Percentiles rank a stretch among this genome's conserved stretches.
phyloP scores from a whole-genome alignment of 169 alveolate species.

The Cryptosporidium canis region DNA sequence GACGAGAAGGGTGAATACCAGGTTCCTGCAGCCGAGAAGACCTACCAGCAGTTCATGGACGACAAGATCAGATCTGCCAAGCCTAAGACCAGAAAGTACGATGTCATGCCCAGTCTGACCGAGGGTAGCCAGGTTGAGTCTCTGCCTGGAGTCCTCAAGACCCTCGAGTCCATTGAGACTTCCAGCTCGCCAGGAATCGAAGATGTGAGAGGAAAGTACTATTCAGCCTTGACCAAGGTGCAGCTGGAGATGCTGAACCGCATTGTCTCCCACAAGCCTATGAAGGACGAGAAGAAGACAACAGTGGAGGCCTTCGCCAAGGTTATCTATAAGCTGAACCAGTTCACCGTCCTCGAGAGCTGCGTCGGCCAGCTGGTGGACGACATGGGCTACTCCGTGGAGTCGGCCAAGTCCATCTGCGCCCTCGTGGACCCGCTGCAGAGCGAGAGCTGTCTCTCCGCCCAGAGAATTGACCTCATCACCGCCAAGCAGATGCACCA shows the following conservation, averaged over 20 bases:
- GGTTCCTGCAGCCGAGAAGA: conserved; percentile 46
- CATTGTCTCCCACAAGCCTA: conserved; percentile 58
- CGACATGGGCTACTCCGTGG: conserved; percentile 30
- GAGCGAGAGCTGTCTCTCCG: conserved; percentile 62
- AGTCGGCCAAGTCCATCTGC: conserved; percentile 59
- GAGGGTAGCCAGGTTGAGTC: conserved; percentile 70
- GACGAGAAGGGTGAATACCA: conserved; percentile 60
- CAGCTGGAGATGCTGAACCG: conserved; percentile 38
- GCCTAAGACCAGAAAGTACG: conserved; percentile 42
- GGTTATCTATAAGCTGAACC: conserved; percentile 51
- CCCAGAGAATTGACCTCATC: conserved; percentile 56
- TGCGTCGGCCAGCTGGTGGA: conserved; percentile 62
- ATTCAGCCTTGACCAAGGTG: conserved; percentile 25
- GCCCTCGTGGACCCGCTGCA: conserved; percentile 63
- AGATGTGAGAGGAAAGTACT: conserved; percentile 56
- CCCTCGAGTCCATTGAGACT: conserved; percentile 42
- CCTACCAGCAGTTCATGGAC: conserved; percentile 69
- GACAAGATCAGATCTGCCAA: background rate
- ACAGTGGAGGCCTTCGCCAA: conserved; percentile 71
- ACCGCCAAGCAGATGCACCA: conserved; percentile 64
- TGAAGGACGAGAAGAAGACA: conserved; percentile 34
- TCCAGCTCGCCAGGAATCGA: conserved; percentile 67
- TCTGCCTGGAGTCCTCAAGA: conserved; percentile 54
- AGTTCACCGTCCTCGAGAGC: conserved; percentile 51
- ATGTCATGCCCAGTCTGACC: conserved; percentile 54